These are phyloP conservation scores for Penicillium flavigenum DNA, from an alignment of 495 filamentous ascomycete genomes.

Conservation along the genomic window DNA sequence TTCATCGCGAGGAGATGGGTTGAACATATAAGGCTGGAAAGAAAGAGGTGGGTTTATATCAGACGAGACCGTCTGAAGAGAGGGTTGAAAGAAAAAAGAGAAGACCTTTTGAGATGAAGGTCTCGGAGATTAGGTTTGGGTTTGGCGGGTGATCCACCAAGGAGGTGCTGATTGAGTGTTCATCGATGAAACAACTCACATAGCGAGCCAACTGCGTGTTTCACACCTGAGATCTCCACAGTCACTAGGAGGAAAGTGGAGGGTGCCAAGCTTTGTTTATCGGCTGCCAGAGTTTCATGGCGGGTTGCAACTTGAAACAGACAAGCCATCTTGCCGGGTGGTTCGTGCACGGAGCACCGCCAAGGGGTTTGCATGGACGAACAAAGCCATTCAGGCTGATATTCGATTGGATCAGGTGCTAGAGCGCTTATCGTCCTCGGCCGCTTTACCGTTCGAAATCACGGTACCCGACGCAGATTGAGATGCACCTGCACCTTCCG, in stretches of 20 bases:
- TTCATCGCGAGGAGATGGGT: neutral
- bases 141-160: neutral
- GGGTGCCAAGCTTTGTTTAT: slow-evolving; percentile 3
- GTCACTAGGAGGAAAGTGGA: neutral
- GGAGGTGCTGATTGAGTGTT: neutral
- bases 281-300: slow-evolving; percentile 1
- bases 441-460: slow-evolving; percentile 1
- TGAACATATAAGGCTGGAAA: slow-evolving; percentile 1
- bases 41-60: neutral
- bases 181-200: neutral
- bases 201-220: neutral
- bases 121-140: neutral
- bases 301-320: slow-evolving; percentile 5
- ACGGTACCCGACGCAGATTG: slow-evolving; percentile 4
- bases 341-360: slow-evolving; percentile 13
- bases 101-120: neutral
- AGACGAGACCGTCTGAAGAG: neutral
- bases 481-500: slow-evolving; percentile 4
- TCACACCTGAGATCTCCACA: neutral
- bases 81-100: neutral
- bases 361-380: slow-evolving; percentile 11
- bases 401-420: slow-evolving; percentile 18
- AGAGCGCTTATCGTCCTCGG: slow-evolving; percentile 14
- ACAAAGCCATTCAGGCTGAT: slow-evolving; percentile 11
- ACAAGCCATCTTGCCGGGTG: neutral